A percentile compares a stretch with the other conserved stretches of the same genome.
Evolutionary conservation across 768 basidiomycete genomes (phyloP).

Genomic region (Lactarius evosmus): DNA sequence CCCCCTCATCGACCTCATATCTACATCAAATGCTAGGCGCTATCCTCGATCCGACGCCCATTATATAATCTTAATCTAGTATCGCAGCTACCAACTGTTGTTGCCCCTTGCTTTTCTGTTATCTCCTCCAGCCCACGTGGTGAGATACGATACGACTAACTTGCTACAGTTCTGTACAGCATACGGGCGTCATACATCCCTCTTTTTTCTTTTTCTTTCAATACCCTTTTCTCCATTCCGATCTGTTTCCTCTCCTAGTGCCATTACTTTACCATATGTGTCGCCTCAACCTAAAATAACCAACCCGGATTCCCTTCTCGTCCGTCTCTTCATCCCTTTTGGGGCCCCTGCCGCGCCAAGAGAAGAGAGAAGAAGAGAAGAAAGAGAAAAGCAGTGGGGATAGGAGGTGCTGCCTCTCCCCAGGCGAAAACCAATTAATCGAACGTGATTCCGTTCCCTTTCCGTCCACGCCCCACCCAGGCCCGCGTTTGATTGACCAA

Average conservation of each 20-base stretch:
- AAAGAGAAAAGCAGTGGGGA: neutral
- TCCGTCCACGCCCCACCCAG: neutral
- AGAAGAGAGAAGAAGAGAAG: neutral
- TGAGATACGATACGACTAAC: neutral
- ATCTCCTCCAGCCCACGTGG: neutral
- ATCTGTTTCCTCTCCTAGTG: neutral
- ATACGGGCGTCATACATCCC: neutral
- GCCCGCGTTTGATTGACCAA: too few relatives aligned
- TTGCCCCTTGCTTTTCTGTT: neutral
- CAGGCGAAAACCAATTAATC: too few relatives aligned
- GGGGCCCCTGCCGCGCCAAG: neutral
- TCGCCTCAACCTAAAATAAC: neutral
- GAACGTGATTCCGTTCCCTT: neutral
- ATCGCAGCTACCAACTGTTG: neutral
- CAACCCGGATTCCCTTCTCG: neutral
- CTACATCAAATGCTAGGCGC: neutral
- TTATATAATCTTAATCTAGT: neutral
- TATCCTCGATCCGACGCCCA: neutral
- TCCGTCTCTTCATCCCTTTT: neutral
- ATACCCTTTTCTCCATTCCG: slow-evolving; percentile 1
- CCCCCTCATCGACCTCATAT: neutral
- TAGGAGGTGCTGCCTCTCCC: neutral
- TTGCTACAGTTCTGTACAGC: too few relatives aligned
- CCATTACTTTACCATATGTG: slow-evolving; percentile 1
- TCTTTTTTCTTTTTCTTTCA: neutral